Evolutionary conservation across 176 grass and related monocot genomes (phyloP), one percentile per base, ranked within the genome.

Genomic region (Lolium multiflorum): DNA sequence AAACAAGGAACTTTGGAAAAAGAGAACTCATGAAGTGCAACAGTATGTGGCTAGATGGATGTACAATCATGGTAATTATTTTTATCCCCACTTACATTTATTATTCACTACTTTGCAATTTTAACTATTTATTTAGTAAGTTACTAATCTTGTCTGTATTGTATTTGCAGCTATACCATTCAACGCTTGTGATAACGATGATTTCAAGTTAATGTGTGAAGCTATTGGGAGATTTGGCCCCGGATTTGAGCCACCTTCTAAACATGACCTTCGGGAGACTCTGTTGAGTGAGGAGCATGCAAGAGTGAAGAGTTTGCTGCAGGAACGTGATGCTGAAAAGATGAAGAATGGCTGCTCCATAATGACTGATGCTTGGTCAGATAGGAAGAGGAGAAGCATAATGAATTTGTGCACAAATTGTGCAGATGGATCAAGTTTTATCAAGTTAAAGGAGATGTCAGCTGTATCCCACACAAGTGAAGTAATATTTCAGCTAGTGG

Each of bases 301-400:
- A 82, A 70, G 48, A 68, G 22, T 35, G 7, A 70, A 55, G 64
- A 71, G 31, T 82, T 82, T 82, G 28, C 0, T 82, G 3, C 1
- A 56, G 6, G 80, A 82, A 41, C 28, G 28, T 82, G 63, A 71
- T 7, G 80, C 6, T 16, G 28, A 82, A 11, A 82, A 70, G 28
- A 1, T 82, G 18, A 82, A 81, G 62, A 82, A 38, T 56, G 65
- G 49, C 0, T 82, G 80, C 6, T 82, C 64, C 9, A 43, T 82
- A 5, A 69, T 41, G 64, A 55, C 31, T 0, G 28, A 56, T 69
- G 64, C 64, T 81, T 81, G 63, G 63, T 22, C 26, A 15, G 25
- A 68, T 37, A 81, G 14, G 79, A 81, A 68, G 79, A 81, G 60
- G 62, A 79, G 77, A 17, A 63, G 61, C 62, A 65, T 65, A 65